Conservation (phyloP, 345 rosid species). For the Citrus hindsii region DNA sequence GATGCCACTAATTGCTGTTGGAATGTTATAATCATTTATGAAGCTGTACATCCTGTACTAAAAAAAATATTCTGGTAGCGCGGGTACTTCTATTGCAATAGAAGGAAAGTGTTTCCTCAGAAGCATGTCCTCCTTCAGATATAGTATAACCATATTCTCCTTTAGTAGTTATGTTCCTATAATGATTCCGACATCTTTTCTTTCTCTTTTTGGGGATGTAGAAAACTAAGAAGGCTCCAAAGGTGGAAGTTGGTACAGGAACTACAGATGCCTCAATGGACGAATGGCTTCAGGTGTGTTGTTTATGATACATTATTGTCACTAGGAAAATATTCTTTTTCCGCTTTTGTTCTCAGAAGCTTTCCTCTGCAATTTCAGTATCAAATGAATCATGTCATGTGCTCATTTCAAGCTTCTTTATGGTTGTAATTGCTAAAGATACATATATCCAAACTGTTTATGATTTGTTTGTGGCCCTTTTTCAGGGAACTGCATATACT, state of each 20-base stretch:
- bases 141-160: neutral
- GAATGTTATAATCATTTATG: neutral
- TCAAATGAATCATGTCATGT: neutral
- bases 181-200: neutral
- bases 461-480: neutral
- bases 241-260: constrained; percentile 87
- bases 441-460: neutral
- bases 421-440: neutral
- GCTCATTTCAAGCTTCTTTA: neutral
- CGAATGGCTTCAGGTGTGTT: constrained; percentile 91
- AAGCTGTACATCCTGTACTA: neutral
- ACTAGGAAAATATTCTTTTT: neutral
- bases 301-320: neutral
- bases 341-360: neutral
- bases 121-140: neutral
- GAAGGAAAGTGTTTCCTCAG: no score
- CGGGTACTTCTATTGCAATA: neutral
- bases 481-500: constrained; percentile 74
- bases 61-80: neutral
- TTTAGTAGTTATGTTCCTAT: neutral
- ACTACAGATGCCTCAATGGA: constrained; percentile 68
- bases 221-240: constrained; percentile 79
- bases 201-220: constrained; percentile 19
- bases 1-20: neutral
- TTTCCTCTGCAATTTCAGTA: neutral